Conservation (phyloP, 345 rosid species). For the Aethionema arabicum region DNA sequence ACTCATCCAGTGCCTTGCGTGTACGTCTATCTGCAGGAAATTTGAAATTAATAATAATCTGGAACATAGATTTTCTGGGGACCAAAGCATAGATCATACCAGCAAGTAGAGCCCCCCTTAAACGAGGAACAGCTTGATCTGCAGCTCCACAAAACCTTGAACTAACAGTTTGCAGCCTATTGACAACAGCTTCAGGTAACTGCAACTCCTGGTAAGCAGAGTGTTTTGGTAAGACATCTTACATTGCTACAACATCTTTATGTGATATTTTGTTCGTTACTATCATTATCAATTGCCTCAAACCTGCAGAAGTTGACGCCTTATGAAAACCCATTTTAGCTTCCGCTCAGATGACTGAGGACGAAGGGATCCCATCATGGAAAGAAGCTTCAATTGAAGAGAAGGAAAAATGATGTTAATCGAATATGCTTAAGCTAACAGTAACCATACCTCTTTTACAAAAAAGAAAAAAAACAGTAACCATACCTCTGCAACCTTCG, state of each 20-base stretch:
- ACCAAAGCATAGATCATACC: slow-evolving; percentile 44
- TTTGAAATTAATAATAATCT: slow-evolving; percentile 11
- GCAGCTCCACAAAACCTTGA: slow-evolving; percentile 91
- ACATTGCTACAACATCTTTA: background rate
- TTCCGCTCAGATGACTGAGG: slow-evolving; percentile 95
- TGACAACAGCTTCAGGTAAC: slow-evolving; percentile 84
- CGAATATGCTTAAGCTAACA: slow-evolving; percentile 18
- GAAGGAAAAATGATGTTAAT: slow-evolving; percentile 12
- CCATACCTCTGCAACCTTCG: slow-evolving; percentile 89
- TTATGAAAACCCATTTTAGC: slow-evolving; percentile 79
- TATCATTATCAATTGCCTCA: slow-evolving; percentile 29
- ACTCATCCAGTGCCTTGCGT: slow-evolving; percentile 87
- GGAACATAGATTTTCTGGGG: background rate
- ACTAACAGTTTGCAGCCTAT: slow-evolving; percentile 89
- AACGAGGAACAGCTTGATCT: slow-evolving; percentile 88
- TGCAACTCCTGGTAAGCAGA: slow-evolving; percentile 72
- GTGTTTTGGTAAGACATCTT: slow-evolving; percentile 20
- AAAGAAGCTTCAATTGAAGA: slow-evolving; percentile 69
- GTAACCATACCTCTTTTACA: slow-evolving; percentile 67
- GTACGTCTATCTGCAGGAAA: slow-evolving; percentile 64
- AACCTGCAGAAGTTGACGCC: slow-evolving; percentile 98
- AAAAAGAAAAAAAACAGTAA: no score
- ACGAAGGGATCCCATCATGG: slow-evolving; percentile 78
- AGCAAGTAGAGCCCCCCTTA: slow-evolving; percentile 89
- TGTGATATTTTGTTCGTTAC: slow-evolving; percentile 1